phyloP scores from a whole-genome alignment of 345 rosid genomes.

The Populus deltoides region DNA sequence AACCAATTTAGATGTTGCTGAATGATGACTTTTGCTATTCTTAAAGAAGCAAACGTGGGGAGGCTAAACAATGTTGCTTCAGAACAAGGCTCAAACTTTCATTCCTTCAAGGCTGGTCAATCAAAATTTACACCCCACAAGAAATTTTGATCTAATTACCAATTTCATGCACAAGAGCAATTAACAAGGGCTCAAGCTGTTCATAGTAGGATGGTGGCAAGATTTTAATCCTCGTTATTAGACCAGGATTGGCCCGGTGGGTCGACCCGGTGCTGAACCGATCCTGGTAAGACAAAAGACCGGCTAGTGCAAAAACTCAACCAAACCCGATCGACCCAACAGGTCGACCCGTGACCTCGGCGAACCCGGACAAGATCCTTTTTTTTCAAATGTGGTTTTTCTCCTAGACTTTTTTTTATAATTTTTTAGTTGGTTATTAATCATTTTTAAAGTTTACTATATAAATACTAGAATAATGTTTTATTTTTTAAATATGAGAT shows the following conservation, averaged over 20 bases:
- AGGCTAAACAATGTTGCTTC: background rate
- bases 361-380: accelerated
- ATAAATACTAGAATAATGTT: no score
- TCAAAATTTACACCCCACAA: background rate
- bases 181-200: background rate
- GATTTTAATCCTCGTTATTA: background rate
- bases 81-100: background rate
- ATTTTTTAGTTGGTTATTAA: no score
- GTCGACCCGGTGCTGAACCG: no score
- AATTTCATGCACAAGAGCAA: background rate
- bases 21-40: background rate
- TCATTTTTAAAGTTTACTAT: no score
- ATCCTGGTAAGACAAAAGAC: accelerated
- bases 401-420: accelerated
- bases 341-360: accelerated
- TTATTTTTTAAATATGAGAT: accelerated
- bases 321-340: accelerated
- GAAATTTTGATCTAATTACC: background rate
- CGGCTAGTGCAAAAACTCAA: accelerated
- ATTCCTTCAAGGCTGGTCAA: background rate
- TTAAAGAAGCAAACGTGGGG: background rate
- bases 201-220: background rate
- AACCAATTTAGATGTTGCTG: background rate
- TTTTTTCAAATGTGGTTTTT: no score
- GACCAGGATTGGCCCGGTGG: accelerated